Evolutionary conservation across 441 rosid genomes (phyloP).

Genomic region (Adansonia rubrostipa): DNA sequence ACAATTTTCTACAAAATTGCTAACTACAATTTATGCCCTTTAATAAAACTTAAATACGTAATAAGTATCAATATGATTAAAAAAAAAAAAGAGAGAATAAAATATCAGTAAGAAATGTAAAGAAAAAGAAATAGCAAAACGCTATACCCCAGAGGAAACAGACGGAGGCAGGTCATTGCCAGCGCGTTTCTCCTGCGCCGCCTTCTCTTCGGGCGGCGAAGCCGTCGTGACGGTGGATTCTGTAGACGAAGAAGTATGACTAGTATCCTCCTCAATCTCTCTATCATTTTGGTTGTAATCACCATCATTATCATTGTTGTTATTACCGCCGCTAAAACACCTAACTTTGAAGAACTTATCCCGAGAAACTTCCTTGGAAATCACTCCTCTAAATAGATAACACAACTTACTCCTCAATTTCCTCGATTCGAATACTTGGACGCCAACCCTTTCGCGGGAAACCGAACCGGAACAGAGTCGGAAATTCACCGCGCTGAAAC

Average conservation of each 20-base stretch:
- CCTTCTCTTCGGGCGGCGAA: conserved; percentile 43
- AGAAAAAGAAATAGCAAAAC: conserved; percentile 11
- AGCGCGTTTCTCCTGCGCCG: conserved; percentile 36
- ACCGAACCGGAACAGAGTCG: conserved; percentile 37
- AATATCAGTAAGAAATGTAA: conserved; percentile 2
- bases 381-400: conserved; percentile 34
- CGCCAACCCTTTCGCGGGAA: conserved; percentile 36
- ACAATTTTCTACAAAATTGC: not conserved
- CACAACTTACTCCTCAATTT: conserved; percentile 32
- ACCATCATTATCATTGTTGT: conserved; percentile 25
- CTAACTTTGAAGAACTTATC: conserved; percentile 35
- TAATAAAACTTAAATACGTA: not conserved
- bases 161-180: conserved; percentile 46
- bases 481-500: conserved; percentile 51
- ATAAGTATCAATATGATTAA: not conserved
- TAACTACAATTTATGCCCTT: not conserved
- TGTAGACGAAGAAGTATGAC: conserved; percentile 24
- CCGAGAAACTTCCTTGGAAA: conserved; percentile 18
- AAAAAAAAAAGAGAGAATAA: not conserved
- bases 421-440: conserved; percentile 31
- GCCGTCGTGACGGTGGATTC: conserved; percentile 58
- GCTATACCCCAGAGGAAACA: conserved; percentile 64
- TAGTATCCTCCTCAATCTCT: conserved; percentile 36
- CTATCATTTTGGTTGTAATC: conserved; percentile 22
- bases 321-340: conserved; percentile 48